These are phyloP conservation scores for Porcisia deanei DNA, from an alignment of 208 protist species.

Conservation along the genomic window DNA sequence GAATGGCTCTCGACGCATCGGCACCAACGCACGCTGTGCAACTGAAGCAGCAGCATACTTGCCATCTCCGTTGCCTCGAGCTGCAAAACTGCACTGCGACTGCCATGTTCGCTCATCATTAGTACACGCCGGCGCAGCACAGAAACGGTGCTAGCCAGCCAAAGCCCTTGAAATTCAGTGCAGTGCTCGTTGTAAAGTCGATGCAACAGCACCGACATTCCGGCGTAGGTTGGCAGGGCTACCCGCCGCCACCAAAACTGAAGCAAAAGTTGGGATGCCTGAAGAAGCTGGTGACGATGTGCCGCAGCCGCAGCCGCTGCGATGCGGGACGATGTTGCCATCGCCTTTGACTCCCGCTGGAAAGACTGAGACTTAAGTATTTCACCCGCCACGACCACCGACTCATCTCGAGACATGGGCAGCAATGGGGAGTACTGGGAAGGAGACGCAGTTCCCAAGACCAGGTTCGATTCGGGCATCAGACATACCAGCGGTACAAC, in stretches of 20 bases:
- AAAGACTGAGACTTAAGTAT: too few relatives aligned
- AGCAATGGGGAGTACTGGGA: background rate
- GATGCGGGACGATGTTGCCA: constrained; percentile 7
- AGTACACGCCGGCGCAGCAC: background rate
- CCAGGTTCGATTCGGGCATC: background rate
- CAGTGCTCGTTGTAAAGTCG: constrained; percentile 21
- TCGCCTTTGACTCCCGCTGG: background rate
- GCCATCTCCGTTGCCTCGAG: constrained; percentile 9
- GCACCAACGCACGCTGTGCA: constrained; percentile 17
- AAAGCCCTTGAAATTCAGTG: background rate
- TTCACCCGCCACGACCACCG: background rate
- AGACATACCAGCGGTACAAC: background rate
- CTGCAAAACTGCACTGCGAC: background rate
- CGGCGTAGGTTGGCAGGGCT: constrained; percentile 24
- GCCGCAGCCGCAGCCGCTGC: constrained; percentile 12
- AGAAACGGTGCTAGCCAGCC: constrained; percentile 10
- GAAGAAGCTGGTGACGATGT: constrained; percentile 13
- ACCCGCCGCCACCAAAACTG: constrained; percentile 33
- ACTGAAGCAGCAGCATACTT: constrained; percentile 18
- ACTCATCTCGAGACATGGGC: background rate
- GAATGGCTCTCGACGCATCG: constrained; percentile 1
- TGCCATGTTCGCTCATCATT: background rate
- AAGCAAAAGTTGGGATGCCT: constrained; percentile 18
- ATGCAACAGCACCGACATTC: constrained; percentile 21
- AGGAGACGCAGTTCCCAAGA: background rate